Conservation (phyloP, 2,329 filamentous ascomycete species). For the Orbilia quercus region DNA sequence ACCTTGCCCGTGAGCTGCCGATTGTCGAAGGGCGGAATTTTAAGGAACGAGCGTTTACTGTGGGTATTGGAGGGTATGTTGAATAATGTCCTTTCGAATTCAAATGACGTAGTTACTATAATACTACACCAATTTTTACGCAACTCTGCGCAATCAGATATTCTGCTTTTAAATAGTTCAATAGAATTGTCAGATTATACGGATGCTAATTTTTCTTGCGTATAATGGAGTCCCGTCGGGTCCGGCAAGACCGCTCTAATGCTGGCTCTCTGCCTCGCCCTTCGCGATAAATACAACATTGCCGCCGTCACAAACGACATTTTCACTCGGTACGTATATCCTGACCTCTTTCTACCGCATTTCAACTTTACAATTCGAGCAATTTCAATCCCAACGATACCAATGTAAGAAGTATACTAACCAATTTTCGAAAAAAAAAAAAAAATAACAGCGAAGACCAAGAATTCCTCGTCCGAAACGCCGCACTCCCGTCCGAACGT, state of each 20-base stretch:
- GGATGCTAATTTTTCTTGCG: not conserved
- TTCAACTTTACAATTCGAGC: too few species aligned
- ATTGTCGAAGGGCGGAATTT: slow-evolving; percentile 88
- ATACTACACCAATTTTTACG: not conserved
- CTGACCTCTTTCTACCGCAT: too few species aligned
- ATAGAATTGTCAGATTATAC: slow-evolving; percentile 1
- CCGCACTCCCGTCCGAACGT: slow-evolving; percentile 81
- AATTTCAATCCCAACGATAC: too few species aligned
- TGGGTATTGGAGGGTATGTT: slow-evolving; percentile 95
- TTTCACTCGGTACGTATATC: slow-evolving; percentile 75
- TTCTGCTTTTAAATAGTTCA: too few species aligned
- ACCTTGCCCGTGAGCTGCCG: slow-evolving; percentile 89
- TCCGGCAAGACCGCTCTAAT: slow-evolving; percentile 98
- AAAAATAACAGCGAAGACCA: slow-evolving; percentile 87
- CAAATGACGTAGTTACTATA: slow-evolving; percentile 8
- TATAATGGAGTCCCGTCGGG: slow-evolving; percentile 79
- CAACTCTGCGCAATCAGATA: too few species aligned
- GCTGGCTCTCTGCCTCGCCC: slow-evolving; percentile 87
- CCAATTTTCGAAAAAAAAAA: too few species aligned
- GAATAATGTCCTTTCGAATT: not conserved
- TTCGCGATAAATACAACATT: slow-evolving; percentile 83
- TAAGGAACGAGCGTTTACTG: slow-evolving; percentile 88
- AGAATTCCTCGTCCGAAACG: slow-evolving; percentile 91
- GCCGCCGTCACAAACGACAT: slow-evolving; percentile 99
- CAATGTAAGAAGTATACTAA: too few species aligned